Percentiles rank a stretch among this genome's conserved stretches.
Evolutionary conservation across 1,284 basidiomycete species (phyloP).

Genomic region (Ceratobasidium papillatum): DNA sequence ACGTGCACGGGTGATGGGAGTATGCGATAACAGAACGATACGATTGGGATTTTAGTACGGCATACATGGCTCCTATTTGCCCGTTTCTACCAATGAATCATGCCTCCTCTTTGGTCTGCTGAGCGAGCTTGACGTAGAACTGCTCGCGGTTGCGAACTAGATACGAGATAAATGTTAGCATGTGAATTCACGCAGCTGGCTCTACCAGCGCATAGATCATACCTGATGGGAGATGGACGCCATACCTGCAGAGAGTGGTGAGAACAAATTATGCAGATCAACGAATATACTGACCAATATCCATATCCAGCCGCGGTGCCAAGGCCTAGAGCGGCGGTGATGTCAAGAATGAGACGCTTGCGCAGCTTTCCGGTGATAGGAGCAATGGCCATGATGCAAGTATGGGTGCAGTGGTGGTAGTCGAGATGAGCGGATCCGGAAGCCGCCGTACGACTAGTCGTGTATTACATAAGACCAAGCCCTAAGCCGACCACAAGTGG

Average conservation of each 20-base stretch:
- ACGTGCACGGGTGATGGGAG: conserved; percentile 9
- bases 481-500: conserved; percentile 43
- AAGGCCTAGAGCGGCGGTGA: conserved; percentile 74
- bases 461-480: conserved; percentile 38
- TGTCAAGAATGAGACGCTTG: conserved; percentile 85
- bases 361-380: conserved; percentile 90
- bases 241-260: conserved; percentile 67
- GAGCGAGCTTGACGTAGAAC: conserved; percentile 82
- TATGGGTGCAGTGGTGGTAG: conserved; percentile 32
- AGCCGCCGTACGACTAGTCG: conserved; percentile 2
- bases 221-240: conserved; percentile 65
- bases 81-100: conserved; percentile 3
- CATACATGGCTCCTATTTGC: conserved; percentile 17
- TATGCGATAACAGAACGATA: conserved; percentile 26
- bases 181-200: background rate
- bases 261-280: conserved; percentile 12
- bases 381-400: conserved; percentile 77
- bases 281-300: conserved; percentile 71
- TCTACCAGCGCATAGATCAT: background rate
- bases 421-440: conserved; percentile 3
- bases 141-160: conserved; percentile 81
- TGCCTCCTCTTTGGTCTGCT: conserved; percentile 47
- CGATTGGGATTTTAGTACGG: conserved; percentile 26
- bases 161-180: conserved; percentile 27
- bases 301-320: conserved; percentile 74